Percentiles rank a stretch among this genome's conserved stretches.
These are phyloP conservation scores for Posidonia oceanica DNA, from an alignment of 116 monocot species.

Conservation along the genomic window DNA sequence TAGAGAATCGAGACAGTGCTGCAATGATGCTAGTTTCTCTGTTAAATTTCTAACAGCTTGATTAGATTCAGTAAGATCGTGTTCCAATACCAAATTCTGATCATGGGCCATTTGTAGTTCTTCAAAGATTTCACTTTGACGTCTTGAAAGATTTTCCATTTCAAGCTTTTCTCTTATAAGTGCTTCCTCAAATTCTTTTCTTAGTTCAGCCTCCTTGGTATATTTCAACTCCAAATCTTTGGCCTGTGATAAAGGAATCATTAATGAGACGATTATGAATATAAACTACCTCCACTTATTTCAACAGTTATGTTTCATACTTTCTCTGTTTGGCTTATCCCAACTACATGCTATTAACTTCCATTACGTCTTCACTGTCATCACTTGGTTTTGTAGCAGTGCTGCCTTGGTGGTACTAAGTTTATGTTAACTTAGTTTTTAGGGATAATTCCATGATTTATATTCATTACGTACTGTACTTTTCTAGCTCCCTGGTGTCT, in stretches of 20 bases:
- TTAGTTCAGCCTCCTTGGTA: constrained; percentile 24
- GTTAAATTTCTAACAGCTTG: no score
- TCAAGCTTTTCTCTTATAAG: constrained; percentile 18
- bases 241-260: constrained; percentile 18
- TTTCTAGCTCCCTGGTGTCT: not conserved
- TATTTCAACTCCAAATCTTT: constrained; percentile 19
- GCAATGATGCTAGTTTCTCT: constrained; percentile 3
- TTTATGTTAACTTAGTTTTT: not conserved
- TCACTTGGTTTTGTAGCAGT: not conserved
- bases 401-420: not conserved
- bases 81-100: constrained; percentile 6
- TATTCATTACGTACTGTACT: not conserved
- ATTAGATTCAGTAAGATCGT: no score
- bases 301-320: not conserved
- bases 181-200: constrained; percentile 22
- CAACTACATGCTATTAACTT: not conserved
- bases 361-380: not conserved
- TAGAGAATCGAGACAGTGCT: not conserved
- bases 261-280: not conserved
- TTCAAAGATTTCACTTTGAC: constrained; percentile 13
- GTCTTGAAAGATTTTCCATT: constrained; percentile 16
- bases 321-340: no score
- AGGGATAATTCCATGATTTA: not conserved
- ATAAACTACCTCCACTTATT: not conserved
- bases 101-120: constrained; percentile 23